Percentiles rank a stretch among this genome's conserved stretches.
phyloP scores from a whole-genome alignment of 495 filamentous ascomycete species.

The Podospora anserina region DNA sequence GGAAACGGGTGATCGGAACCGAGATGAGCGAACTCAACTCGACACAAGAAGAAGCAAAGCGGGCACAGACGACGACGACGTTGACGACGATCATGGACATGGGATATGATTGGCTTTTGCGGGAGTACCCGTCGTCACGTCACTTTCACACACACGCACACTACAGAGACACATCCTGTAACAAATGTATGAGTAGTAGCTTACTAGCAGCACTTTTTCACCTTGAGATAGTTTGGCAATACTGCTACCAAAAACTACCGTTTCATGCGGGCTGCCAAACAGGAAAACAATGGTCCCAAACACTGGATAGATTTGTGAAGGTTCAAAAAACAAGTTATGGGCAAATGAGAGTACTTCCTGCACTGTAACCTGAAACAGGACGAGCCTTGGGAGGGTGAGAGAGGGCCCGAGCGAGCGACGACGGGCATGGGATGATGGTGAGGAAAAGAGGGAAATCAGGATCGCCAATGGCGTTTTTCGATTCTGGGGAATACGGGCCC shows the following conservation, averaged over 20 bases:
- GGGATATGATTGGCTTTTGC: neutral
- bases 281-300: neutral
- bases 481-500: neutral
- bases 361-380: slow-evolving; percentile 15
- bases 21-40: neutral
- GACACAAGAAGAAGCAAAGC: neutral
- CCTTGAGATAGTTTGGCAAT: neutral
- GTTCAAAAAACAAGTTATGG: neutral
- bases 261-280: neutral
- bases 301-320: neutral
- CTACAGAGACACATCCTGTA: neutral
- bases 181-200: slow-evolving; percentile 1
- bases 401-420: neutral
- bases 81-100: neutral
- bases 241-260: neutral
- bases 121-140: neutral
- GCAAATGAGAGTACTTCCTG: slow-evolving; percentile 14
- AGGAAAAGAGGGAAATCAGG: slow-evolving; percentile 3
- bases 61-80: neutral
- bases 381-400: neutral
- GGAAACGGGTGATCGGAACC: neutral
- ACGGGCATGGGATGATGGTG: neutral
- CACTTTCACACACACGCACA: neutral
- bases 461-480: neutral
- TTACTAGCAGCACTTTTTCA: neutral